Percentiles rank a stretch among this genome's conserved stretches.
These are phyloP conservation scores for Ampelomyces quisqualis DNA, from an alignment of 2,329 filamentous ascomycete species.

Conservation along the genomic window DNA sequence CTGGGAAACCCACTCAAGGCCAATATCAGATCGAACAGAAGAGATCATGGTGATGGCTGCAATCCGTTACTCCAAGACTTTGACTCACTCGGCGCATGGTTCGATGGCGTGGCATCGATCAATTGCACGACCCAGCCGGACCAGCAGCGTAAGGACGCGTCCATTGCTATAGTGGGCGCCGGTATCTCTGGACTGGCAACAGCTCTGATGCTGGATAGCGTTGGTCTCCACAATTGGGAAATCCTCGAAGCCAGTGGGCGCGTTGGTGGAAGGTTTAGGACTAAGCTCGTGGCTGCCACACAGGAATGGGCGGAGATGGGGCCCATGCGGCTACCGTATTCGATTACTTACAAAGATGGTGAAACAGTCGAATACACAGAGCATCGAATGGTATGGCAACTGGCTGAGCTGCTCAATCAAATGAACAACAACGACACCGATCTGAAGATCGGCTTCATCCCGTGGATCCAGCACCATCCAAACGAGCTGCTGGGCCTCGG, in stretches of 20 bases:
- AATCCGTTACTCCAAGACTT: neutral
- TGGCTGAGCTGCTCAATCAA: slow-evolving; percentile 59
- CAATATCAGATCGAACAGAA: neutral
- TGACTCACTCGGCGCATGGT: slow-evolving; percentile 50
- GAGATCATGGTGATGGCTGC: neutral
- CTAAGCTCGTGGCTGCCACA: slow-evolving; percentile 57
- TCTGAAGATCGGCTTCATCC: slow-evolving; percentile 58
- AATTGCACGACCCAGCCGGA: slow-evolving; percentile 50
- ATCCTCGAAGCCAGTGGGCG: slow-evolving; percentile 62
- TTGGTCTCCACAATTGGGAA: slow-evolving; percentile 59
- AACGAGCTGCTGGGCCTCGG: neutral
- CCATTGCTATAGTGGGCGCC: slow-evolving; percentile 63
- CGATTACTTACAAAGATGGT: slow-evolving; percentile 42
- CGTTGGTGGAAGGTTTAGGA: slow-evolving; percentile 63
- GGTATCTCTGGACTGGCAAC: slow-evolving; percentile 65
- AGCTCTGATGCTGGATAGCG: slow-evolving; percentile 40
- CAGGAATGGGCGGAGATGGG: slow-evolving; percentile 63
- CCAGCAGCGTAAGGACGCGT: slow-evolving; percentile 49
- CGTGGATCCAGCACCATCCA: slow-evolving; percentile 53
- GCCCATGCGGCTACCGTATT: slow-evolving; percentile 62
- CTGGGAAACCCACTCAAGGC: neutral
- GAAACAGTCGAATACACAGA: slow-evolving; percentile 57
- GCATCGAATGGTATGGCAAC: slow-evolving; percentile 62
- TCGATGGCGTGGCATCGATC: slow-evolving; percentile 61
- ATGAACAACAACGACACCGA: slow-evolving; percentile 52